Base-by-base conservation (phyloP, 306 rosid genomes). In the Alnus rubra region DNA sequence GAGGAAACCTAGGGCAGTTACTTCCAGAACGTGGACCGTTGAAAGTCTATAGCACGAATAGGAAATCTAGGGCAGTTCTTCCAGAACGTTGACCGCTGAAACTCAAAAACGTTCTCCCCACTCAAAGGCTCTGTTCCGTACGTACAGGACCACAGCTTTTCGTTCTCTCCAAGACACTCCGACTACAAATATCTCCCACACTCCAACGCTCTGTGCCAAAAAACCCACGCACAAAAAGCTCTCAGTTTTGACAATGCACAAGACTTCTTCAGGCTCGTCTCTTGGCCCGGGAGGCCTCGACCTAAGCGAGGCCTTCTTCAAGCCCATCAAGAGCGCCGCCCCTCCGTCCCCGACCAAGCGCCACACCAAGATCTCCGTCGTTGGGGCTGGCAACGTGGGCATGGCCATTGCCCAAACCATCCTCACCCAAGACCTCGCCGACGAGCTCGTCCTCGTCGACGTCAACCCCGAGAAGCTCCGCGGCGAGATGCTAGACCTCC, bases 371-470 rank as follows among this genome's bases (percentile, higher is more conserved):
- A 77, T 92, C 84, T 88, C 97, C 16, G 95, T 92, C 68, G 75
- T 94, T 23, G 98, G 97, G 0, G 90, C 93, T 13, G 98, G 98
- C 12, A 94, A 94, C 63, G 98, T 94, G 13, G 98, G 98, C 39
- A 94, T 94, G 98, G 98, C 98, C 76, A 92, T 94, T 2, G 98
- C 98, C 65, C 98, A 94, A 71, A 94, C 97, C 78, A 94, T 92
- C 76, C 93, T 94, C 69, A 92, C 97, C 49, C 98, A 92, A 63
- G 95, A 88, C 77, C 87, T 92, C 6, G 68, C 82, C 37, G 98
- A 91, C 51, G 98, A 92, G 78, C 91, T 94, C 33, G 90, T 84
- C 75, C 97, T 94, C 42, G 87, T 94, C 28, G 97, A 92, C 70
- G 87, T 88, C 63, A 80, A 82, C 12, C 84, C 98, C 11, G 90